Conservation (phyloP, 2,329 filamentous ascomycete genomes). For the Tolypocladium endophyticum region DNA sequence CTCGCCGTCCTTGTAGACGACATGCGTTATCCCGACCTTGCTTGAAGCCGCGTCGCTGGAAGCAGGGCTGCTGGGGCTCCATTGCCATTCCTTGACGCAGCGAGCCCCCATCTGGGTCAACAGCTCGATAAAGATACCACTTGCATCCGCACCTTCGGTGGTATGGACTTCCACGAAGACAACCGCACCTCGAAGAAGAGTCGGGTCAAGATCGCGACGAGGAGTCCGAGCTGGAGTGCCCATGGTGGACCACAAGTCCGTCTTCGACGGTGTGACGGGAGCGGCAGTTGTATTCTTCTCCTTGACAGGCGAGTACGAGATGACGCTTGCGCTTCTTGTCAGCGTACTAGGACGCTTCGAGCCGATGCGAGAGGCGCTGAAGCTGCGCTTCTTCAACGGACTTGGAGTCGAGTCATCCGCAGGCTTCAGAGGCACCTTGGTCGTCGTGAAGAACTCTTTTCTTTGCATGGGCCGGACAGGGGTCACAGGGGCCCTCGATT, state of each 20-base stretch:
- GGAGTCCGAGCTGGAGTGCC: constrained; percentile 48
- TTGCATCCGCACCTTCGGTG: constrained; percentile 70
- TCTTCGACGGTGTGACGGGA: constrained; percentile 30
- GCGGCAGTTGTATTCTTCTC: constrained; percentile 16
- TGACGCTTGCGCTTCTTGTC: constrained; percentile 38
- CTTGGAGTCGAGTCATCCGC: constrained; percentile 47
- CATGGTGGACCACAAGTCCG: constrained; percentile 41
- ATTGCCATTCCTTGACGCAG: constrained; percentile 66
- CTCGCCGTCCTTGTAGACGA: constrained; percentile 81
- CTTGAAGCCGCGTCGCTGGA: constrained; percentile 24
- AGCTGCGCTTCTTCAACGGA: constrained; percentile 37
- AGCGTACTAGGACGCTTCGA: constrained; percentile 30
- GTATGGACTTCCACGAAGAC: constrained; percentile 80
- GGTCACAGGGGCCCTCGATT: constrained; percentile 34
- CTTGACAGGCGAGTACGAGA: constrained; percentile 44
- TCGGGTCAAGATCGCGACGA: constrained; percentile 39
- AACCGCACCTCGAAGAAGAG: constrained; percentile 57
- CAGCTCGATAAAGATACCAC: constrained; percentile 70
- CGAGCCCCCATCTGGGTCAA: constrained; percentile 72
- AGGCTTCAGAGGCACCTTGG: constrained; percentile 65
- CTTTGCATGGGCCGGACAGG: constrained; percentile 41
- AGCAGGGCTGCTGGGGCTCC: constrained; percentile 43
- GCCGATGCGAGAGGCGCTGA: constrained; percentile 38
- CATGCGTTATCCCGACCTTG: constrained; percentile 72
- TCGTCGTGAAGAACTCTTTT: constrained; percentile 59